phyloP scores from a whole-genome alignment of 768 basidiomycete genomes.

The Suillus discolor region DNA sequence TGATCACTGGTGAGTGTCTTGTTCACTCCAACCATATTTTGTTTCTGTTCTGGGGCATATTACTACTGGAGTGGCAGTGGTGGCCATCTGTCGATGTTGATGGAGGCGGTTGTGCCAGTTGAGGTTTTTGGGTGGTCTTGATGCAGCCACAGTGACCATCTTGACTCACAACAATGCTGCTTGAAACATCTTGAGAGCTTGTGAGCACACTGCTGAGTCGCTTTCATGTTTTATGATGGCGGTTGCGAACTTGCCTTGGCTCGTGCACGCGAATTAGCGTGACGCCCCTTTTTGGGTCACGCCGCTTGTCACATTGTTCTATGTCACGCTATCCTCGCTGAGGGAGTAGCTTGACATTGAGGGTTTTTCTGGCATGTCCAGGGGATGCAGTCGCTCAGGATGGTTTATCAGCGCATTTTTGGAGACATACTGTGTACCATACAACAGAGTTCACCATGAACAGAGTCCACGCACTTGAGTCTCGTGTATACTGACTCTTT shows the following conservation, averaged over 20 bases:
- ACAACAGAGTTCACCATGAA: too few relatives aligned
- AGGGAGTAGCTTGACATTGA: neutral
- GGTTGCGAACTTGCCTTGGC: constrained; percentile 30
- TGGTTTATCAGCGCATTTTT: constrained; percentile 2
- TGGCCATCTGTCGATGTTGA: constrained; percentile 5
- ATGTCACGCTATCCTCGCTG: constrained; percentile 15
- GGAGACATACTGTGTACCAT: neutral
- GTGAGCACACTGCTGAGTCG: constrained; percentile 17
- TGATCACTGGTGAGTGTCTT: constrained; percentile 32
- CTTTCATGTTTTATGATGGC: constrained; percentile 12
- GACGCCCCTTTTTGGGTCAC: constrained; percentile 33
- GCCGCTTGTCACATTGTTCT: constrained; percentile 17
- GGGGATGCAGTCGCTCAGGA: neutral
- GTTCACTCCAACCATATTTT: constrained; percentile 29
- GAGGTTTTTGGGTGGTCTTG: constrained; percentile 7
- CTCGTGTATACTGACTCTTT: neutral
- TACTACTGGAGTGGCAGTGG: constrained; percentile 10
- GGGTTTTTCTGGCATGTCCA: neutral
- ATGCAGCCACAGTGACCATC: constrained; percentile 22
- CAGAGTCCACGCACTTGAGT: neutral
- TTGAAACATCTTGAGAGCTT: constrained; percentile 12
- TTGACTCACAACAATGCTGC: constrained; percentile 32
- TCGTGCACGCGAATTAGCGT: constrained; percentile 14
- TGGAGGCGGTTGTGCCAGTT: constrained; percentile 10
- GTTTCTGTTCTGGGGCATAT: constrained; percentile 22